These are phyloP conservation scores for Pythium aquatile DNA, from an alignment of 352 stramenopile species.

Conservation along the genomic window DNA sequence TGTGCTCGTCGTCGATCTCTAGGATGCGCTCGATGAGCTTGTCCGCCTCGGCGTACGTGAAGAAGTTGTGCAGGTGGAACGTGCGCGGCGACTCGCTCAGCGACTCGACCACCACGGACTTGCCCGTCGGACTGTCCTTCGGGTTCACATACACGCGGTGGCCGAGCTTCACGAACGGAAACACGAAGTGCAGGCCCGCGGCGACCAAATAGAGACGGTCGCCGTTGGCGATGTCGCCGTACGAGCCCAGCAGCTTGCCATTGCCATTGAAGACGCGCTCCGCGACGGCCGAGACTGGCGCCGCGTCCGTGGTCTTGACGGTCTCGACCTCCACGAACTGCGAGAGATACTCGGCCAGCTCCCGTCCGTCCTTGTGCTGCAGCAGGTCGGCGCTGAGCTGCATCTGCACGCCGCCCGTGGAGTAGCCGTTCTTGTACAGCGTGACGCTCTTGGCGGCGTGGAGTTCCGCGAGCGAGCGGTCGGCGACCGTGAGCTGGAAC, in stretches of 20 bases:
- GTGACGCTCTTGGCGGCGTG: slow-evolving; percentile 62
- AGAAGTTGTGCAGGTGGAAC: slow-evolving; percentile 89
- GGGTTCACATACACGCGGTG: slow-evolving; percentile 64
- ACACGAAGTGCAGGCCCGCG: slow-evolving; percentile 69
- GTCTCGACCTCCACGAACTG: slow-evolving; percentile 78
- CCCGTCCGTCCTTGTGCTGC: slow-evolving; percentile 41
- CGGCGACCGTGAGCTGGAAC: slow-evolving; percentile 62
- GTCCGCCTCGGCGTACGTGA: slow-evolving; percentile 77
- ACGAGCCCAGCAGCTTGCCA: slow-evolving; percentile 49
- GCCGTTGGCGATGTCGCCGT: slow-evolving; percentile 48
- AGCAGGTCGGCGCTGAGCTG: slow-evolving; percentile 58
- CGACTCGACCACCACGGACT: slow-evolving; percentile 70
- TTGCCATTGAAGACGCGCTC: slow-evolving; percentile 75
- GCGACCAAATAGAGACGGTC: slow-evolving; percentile 76
- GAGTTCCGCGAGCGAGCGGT: slow-evolving; percentile 45
- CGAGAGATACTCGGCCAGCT: slow-evolving; percentile 77
- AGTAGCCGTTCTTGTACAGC: slow-evolving; percentile 80
- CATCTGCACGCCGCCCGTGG: slow-evolving; percentile 70
- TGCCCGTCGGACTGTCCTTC: slow-evolving; percentile 50
- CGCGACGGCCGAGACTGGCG: slow-evolving; percentile 39
- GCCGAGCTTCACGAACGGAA: slow-evolving; percentile 77
- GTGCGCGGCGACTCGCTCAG: slow-evolving; percentile 78
- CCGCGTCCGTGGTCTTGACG: slow-evolving; percentile 28
- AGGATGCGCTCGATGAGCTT: slow-evolving; percentile 76
- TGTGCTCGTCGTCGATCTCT: slow-evolving; percentile 76